These are phyloP conservation scores for Magnolia changhungtana DNA, from an alignment of 164 flowering plant genomes.

Conservation along the genomic window DNA sequence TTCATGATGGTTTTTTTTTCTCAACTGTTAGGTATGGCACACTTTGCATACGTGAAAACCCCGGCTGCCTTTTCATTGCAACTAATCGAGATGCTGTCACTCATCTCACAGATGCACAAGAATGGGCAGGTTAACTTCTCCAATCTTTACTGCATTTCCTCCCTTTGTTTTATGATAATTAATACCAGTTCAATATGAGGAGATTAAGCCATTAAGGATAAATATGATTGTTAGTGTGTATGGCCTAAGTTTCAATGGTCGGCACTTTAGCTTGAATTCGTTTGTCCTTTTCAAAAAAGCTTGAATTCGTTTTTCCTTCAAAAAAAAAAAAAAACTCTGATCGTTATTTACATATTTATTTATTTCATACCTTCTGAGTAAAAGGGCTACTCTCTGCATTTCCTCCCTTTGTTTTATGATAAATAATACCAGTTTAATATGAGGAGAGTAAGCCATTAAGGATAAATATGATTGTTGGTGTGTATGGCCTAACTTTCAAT, in stretches of 20 bases:
- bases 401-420: neutral
- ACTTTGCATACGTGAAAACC: slow-evolving; percentile 93
- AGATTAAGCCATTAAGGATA: neutral
- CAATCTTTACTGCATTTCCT: neutral
- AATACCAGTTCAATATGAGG: neutral
- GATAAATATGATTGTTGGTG: neutral
- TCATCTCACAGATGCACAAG: slow-evolving; percentile 99
- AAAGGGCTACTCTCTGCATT: neutral
- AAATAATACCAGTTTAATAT: neutral
- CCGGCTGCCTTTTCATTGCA: slow-evolving; percentile 98
- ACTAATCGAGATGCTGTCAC: slow-evolving; percentile 99
- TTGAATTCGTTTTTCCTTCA: too few species aligned
- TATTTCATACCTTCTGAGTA: too few species aligned
- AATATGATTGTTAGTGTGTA: neutral
- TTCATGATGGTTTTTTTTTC: neutral
- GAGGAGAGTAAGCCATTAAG: neutral
- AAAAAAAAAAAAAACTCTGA: too few species aligned
- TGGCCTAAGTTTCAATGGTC: too few species aligned
- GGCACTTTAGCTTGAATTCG: too few species aligned
- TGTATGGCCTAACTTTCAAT: too few species aligned
- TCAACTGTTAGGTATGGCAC: slow-evolving; percentile 72
- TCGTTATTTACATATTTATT: too few species aligned
- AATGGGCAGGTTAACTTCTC: slow-evolving; percentile 87
- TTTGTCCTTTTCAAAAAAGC: too few species aligned
- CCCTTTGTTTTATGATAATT: neutral